Evolutionary conservation across 1,284 basidiomycete genomes (phyloP), one percentile per base, ranked within the genome.

Genomic region (Moniliella sp.): DNA sequence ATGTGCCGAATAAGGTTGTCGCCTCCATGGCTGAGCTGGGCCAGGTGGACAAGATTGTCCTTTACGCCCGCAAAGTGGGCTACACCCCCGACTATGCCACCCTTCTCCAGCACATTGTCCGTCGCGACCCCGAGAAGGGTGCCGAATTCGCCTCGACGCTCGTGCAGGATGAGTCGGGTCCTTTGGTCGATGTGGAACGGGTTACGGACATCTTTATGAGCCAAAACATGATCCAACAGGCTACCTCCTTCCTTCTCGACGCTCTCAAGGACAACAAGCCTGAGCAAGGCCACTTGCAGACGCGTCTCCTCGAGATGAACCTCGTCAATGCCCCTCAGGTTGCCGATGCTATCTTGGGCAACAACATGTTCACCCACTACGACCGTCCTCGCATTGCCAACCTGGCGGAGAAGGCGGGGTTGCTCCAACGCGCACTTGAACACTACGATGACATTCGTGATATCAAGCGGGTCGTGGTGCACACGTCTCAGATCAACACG

Each of bases 221-320:
- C 2, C 86, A 94, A 62, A 97, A 94, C 67, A 84, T 97, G 82
- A 86, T 97, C 41, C 91, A 97, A 64, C 91, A 88, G 30, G 91
- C 91, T 10, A 99, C 91, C 0, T 88, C 82, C 3, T 97, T 99
- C 76, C 67, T 97, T 30, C 67, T 99, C 36, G 91, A 97, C 60
- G 91, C 86, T 11, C 70, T 99, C 50, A 97, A 97, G 67, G 91
- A 99, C 45, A 97, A 99, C 69, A 81, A 80, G 64, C 82, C 86
- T 0, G 91, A 99, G 64, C 88, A 99, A 58, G 88, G 75, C 1
- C 83, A 78, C 48, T 67, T 99, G 10, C 91, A 99, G 65, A 99
- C 91, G 1, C 77, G 86, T 45, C 70, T 99, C 13, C 69, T 99
- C 32, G 91, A 99, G 66, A 93, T 97, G 78, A 99, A 99, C 66